A percentile compares a stretch with the other conserved stretches of the same genome.
phyloP scores from a whole-genome alignment of 2,329 filamentous ascomycete genomes.

The Hypomyces rosellus region DNA sequence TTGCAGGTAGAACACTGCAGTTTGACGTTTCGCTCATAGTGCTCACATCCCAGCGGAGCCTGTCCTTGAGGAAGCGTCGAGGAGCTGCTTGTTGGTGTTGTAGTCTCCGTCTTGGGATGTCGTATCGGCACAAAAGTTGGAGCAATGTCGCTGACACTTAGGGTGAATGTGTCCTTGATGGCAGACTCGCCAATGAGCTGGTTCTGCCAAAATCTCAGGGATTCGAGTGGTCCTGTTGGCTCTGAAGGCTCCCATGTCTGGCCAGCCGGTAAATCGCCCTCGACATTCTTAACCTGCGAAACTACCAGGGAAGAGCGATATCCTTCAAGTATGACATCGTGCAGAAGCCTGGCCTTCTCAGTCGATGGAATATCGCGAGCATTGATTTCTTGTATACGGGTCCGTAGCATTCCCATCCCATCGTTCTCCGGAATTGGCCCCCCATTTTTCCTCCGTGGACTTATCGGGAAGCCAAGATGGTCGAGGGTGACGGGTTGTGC shows the following conservation, averaged over 20 bases:
- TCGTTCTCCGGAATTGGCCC: slow-evolving; percentile 63
- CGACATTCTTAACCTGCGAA: slow-evolving; percentile 13
- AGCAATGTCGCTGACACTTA: slow-evolving; percentile 55
- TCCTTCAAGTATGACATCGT: slow-evolving; percentile 62
- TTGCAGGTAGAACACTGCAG: slow-evolving; percentile 86
- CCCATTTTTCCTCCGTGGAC: slow-evolving; percentile 21
- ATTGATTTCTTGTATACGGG: slow-evolving; percentile 64
- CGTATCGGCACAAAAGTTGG: slow-evolving; percentile 60
- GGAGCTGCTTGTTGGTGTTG: slow-evolving; percentile 15
- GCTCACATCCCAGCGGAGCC: slow-evolving; percentile 68
- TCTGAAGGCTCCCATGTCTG: slow-evolving; percentile 34
- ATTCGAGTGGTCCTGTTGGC: slow-evolving; percentile 42
- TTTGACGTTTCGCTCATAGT: slow-evolving; percentile 95
- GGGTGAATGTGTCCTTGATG: slow-evolving; percentile 37
- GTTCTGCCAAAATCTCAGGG: slow-evolving; percentile 54
- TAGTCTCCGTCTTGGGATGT: slow-evolving; percentile 34
- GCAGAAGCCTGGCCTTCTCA: slow-evolving; percentile 68
- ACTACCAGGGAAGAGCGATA: slow-evolving; percentile 41
- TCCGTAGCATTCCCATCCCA: slow-evolving; percentile 64
- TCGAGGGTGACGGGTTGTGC: slow-evolving; percentile 22
- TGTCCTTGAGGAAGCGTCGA: slow-evolving; percentile 24
- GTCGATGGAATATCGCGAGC: slow-evolving; percentile 48
- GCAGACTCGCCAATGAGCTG: slow-evolving; percentile 32
- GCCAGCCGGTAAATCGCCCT: slow-evolving; percentile 17
- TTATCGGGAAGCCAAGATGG: slow-evolving; percentile 27